A percentile compares a stretch with the other conserved stretches of the same genome.
phyloP scores from a whole-genome alignment of 2,329 filamentous ascomycete genomes.

The Fusarium aywerte region DNA sequence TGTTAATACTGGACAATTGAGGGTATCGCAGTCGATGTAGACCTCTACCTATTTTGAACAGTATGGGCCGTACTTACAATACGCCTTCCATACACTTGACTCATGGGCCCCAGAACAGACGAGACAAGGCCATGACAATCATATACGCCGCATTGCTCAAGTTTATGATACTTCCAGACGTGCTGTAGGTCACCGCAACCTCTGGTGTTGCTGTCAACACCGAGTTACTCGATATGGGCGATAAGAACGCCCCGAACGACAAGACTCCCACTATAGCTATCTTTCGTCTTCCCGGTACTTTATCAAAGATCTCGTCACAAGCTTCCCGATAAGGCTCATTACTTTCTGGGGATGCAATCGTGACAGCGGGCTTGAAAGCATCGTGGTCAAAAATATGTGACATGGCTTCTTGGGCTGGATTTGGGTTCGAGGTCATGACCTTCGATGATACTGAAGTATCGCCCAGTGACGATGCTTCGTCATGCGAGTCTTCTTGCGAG shows the following conservation, averaged over 20 bases:
- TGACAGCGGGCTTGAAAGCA: conserved; percentile 39
- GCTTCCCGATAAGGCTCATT: conserved; percentile 42
- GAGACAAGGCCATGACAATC: conserved; percentile 76
- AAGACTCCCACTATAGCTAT: conserved; percentile 73
- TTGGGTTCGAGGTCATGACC: not conserved
- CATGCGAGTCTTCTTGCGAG: not conserved
- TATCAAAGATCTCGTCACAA: conserved; percentile 70
- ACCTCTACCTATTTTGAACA: not conserved
- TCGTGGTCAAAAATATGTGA: conserved; percentile 50
- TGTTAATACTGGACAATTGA: not conserved
- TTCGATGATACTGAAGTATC: not conserved
- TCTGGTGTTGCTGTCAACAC: conserved; percentile 80
- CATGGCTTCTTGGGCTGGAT: conserved; percentile 6
- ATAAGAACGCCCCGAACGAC: conserved; percentile 79
- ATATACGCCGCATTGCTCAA: conserved; percentile 80
- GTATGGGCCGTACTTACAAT: conserved; percentile 55
- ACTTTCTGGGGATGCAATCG: conserved; percentile 1
- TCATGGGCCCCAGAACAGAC: conserved; percentile 77
- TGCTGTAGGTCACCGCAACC: conserved; percentile 72
- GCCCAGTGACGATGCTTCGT: not conserved
- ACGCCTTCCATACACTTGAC: conserved; percentile 70
- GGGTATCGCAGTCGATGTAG: too few relatives aligned
- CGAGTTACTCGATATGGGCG: conserved; percentile 78
- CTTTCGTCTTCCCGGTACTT: conserved; percentile 71
- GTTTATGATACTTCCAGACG: conserved; percentile 76